Conservation (phyloP, 371 early-diverging fungal species). For the Mortierella sp. region DNA sequence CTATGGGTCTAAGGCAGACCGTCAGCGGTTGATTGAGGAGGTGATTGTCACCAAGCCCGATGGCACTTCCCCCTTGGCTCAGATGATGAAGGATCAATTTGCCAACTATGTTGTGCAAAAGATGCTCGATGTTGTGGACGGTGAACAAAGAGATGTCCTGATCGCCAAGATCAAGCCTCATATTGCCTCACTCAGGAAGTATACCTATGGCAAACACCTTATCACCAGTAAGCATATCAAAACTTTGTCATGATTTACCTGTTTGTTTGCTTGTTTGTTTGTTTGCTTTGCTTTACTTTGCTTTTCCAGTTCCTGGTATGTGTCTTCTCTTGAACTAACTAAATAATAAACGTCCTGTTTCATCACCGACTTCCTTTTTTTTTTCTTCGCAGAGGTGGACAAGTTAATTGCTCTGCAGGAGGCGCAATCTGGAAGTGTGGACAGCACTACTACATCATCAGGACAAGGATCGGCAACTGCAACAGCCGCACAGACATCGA, state of each 20-base stretch:
- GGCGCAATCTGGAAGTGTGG: conserved; percentile 12
- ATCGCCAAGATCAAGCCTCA: conserved; percentile 93
- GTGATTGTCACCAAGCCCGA: conserved; percentile 60
- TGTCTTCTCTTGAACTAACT: background rate
- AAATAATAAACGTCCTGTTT: background rate
- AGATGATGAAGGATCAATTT: conserved; percentile 99
- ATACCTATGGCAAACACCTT: conserved; percentile 80
- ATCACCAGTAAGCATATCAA: background rate
- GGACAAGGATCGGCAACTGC: no score
- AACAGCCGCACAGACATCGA: no score
- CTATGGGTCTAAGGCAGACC: conserved; percentile 56
- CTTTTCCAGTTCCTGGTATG: background rate
- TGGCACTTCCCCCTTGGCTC: conserved; percentile 76
- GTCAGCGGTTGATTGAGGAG: conserved; percentile 86
- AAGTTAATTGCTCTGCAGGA: conserved; percentile 45
- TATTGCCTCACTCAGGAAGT: conserved; percentile 90
- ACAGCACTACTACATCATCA: conserved; percentile 6
- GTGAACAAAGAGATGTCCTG: conserved; percentile 85
- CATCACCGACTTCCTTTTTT: no score
- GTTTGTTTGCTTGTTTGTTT: background rate
- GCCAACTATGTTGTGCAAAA: conserved; percentile 99
- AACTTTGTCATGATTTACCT: background rate
- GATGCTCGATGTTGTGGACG: conserved; percentile 97
- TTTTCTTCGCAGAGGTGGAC: conserved; percentile 37
- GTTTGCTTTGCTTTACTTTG: background rate